These are phyloP conservation scores for Moniliophthora roreri DNA, from an alignment of 1,284 basidiomycete species.

Conservation along the genomic window DNA sequence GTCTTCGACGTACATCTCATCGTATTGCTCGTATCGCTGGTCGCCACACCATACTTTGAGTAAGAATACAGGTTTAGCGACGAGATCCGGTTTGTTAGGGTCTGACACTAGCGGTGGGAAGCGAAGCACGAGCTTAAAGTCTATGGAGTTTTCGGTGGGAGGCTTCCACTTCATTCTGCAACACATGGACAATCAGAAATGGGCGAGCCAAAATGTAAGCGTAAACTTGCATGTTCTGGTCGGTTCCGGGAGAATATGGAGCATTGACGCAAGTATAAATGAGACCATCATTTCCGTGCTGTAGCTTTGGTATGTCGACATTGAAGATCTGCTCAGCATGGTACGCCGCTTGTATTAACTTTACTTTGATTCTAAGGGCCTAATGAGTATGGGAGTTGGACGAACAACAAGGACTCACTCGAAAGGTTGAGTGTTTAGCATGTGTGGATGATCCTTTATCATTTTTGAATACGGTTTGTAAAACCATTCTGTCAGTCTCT, in stretches of 20 bases:
- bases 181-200: slow-evolving; percentile 8
- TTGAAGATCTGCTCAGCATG: slow-evolving; percentile 84
- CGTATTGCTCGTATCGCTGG: slow-evolving; percentile 83
- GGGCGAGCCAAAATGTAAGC: slow-evolving; percentile 10
- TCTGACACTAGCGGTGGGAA: slow-evolving; percentile 74
- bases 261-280: slow-evolving; percentile 94
- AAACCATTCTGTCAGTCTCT: slow-evolving; percentile 87
- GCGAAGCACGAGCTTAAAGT: slow-evolving; percentile 92
- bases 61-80: slow-evolving; percentile 84
- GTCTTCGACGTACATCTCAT: slow-evolving; percentile 84
- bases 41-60: slow-evolving; percentile 80
- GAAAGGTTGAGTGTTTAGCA: slow-evolving; percentile 74
- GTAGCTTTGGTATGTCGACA: slow-evolving; percentile 82
- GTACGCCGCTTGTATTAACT: slow-evolving; percentile 90
- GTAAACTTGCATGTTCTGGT: slow-evolving; percentile 79
- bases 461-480: slow-evolving; percentile 79
- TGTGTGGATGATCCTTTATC: slow-evolving; percentile 65
- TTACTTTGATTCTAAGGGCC: slow-evolving; percentile 75
- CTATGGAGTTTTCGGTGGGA: slow-evolving; percentile 96
- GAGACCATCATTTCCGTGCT: slow-evolving; percentile 95
- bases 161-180: slow-evolving; percentile 99
- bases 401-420: slow-evolving; percentile 55
- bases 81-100: slow-evolving; percentile 71
- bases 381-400: slow-evolving; percentile 8
- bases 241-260: slow-evolving; percentile 88